Evolutionary conservation across 306 rosid genomes (phyloP).

Genomic region (Pyrus betulifolia): DNA sequence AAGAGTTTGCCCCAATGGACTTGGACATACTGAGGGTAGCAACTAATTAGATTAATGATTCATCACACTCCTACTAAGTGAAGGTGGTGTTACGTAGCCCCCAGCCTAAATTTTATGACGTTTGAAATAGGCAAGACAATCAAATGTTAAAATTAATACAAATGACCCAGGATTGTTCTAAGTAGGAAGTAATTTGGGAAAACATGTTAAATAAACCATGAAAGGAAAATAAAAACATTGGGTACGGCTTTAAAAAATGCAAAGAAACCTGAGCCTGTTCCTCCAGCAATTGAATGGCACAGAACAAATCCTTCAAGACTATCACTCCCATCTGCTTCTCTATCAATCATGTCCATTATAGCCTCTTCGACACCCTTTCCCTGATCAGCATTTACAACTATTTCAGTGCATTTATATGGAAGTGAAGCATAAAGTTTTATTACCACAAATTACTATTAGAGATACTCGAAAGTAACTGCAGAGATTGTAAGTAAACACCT

Average conservation of each 20-base stretch:
- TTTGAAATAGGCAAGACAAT: neutral
- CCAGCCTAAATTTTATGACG: neutral
- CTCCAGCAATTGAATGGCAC: constrained; percentile 98
- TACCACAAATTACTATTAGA: neutral
- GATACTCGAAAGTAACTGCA: neutral
- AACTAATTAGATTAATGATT: neutral
- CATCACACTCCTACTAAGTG: neutral
- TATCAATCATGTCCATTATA: constrained; percentile 98
- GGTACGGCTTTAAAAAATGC: constrained; percentile 1
- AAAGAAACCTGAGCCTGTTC: constrained; percentile 91
- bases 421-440: neutral
- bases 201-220: neutral
- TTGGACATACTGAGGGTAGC: neutral
- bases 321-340: constrained; percentile 99
- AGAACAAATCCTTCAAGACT: constrained; percentile 99
- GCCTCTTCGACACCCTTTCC: constrained; percentile 98
- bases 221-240: neutral
- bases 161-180: neutral
- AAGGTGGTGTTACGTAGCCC: neutral
- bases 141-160: neutral
- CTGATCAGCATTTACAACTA: constrained; percentile 37
- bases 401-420: neutral
- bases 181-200: neutral
- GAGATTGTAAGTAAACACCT: neutral
- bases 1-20: neutral